Evolutionary conservation across 371 early-diverging fungal genomes (phyloP), one percentile per base, ranked within the genome.

Genomic region (Mucor plumbeus): DNA sequence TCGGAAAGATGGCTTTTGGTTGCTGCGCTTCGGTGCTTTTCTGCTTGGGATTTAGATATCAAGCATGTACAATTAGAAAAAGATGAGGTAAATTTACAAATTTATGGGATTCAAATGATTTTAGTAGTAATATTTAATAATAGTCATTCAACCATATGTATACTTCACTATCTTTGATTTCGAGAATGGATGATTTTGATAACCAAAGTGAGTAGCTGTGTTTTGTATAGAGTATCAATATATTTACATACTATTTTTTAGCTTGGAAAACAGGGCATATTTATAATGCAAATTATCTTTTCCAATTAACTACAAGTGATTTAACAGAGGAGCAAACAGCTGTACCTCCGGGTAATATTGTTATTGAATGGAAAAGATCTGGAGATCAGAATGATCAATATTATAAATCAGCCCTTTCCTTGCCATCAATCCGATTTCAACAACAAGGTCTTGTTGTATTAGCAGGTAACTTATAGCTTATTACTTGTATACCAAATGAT

Each of bases 21-120:
- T 14, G 76, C 77, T 6, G 69, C 79, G 2, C 66, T 88, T 13
- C 74, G 76, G 26, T 81, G 81, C 61, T 75, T 75, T 26, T 79
- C 83, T 15, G 63, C 80, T 31, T 84, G 81, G 77, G 84, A 83
- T 50, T 47, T 86, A 34, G 85, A 83, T 43, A 76, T 86, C 11
- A 78, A 67, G 14, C 65, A 64, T 48, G 67, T 81, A 15, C 74
- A 70, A 15, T 63, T 85, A 17, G 64, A 73, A 61, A 69, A 76
- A 63, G 44, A 59, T 10, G 70, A 73, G 61, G 79, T 77, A 76
- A 58, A 47, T 19, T 47, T 1, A 9, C 5, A 19, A 3, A 47
- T 9, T 19, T 15, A 4, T n/a, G 1, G 19, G 43, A 26, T n/a
- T 38, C 31, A 65, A 47, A 48, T n/a, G 9, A 35, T 19, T 11